phyloP scores from a whole-genome alignment of 345 rosid genomes.

The Brassica nigra region DNA sequence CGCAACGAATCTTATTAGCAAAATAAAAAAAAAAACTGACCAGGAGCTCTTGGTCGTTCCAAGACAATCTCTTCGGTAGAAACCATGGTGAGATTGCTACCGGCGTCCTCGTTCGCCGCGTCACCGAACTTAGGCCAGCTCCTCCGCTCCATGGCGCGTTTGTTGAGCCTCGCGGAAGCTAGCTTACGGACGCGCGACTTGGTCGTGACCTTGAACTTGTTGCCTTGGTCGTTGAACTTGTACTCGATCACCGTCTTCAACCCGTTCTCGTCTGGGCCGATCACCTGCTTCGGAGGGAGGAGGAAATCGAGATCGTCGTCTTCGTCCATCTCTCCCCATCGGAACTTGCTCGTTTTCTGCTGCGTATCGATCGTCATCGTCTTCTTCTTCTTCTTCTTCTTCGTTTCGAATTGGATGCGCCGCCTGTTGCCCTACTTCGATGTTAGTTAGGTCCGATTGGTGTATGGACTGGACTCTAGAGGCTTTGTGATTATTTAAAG shows the following conservation, averaged over 20 bases:
- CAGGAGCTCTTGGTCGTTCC: slow-evolving; percentile 65
- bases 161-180: slow-evolving; percentile 59
- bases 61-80: slow-evolving; percentile 74
- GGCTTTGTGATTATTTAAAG: too few relatives aligned
- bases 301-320: slow-evolving; percentile 69
- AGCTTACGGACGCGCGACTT: slow-evolving; percentile 62
- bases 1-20: neutral
- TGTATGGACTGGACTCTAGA: too few relatives aligned
- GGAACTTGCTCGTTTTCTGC: slow-evolving; percentile 47
- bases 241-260: slow-evolving; percentile 69
- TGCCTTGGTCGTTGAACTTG: slow-evolving; percentile 69
- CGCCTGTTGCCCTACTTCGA: neutral
- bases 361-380: slow-evolving; percentile 34
- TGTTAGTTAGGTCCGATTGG: neutral
- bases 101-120: slow-evolving; percentile 67
- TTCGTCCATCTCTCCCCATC: slow-evolving; percentile 81
- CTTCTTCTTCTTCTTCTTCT: neutral
- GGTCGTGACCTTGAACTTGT: slow-evolving; percentile 69
- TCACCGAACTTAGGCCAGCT: slow-evolving; percentile 77
- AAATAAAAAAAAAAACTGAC: slow-evolving; percentile 40
- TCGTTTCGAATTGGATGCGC: slow-evolving; percentile 24
- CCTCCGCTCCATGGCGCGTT: slow-evolving; percentile 62
- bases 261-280: slow-evolving; percentile 83
- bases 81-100: slow-evolving; percentile 66
- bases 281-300: slow-evolving; percentile 69